These are phyloP conservation scores for Hypoxylon fragiforme DNA, from an alignment of 495 filamentous ascomycete genomes.

Conservation along the genomic window DNA sequence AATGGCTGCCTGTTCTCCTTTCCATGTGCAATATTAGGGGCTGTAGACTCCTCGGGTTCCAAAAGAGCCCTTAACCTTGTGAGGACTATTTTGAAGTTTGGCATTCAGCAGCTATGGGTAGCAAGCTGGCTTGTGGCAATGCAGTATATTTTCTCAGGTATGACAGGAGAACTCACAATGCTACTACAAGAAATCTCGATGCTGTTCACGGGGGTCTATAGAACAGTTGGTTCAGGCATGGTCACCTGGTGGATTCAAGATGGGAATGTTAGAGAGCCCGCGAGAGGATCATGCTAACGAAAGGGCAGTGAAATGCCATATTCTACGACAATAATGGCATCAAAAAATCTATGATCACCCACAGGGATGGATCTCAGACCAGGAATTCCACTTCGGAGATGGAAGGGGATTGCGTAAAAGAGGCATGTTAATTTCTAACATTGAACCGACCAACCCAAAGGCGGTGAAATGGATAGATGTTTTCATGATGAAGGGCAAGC, in stretches of 20 bases:
- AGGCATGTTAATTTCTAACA: no score
- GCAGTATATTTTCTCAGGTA: conserved; percentile 10
- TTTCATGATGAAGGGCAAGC: no score
- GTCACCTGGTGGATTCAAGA: not conserved
- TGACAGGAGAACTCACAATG: conserved; percentile 7
- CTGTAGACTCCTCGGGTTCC: not conserved
- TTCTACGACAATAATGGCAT: no score
- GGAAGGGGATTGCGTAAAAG: no score
- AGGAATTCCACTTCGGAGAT: no score
- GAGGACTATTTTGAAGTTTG: conserved; percentile 16
- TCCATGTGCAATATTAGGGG: not conserved
- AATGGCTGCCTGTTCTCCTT: conserved; percentile 14
- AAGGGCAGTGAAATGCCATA: no score
- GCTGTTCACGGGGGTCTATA: conserved; percentile 7
- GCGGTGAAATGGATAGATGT: no score
- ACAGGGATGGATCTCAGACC: no score
- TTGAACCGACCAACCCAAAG: no score
- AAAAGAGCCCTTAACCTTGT: conserved; percentile 6
- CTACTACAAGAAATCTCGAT: conserved; percentile 21
- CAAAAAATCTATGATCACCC: not conserved
- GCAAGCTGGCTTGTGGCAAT: conserved; percentile 9
- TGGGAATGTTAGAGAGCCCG: not conserved
- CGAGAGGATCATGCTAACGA: no score
- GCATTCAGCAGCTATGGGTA: conserved; percentile 22
- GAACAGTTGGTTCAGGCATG: conserved; percentile 15